These are phyloP conservation scores for Colletotrichum phormii DNA, from an alignment of 2,329 filamentous ascomycete species.

Conservation along the genomic window DNA sequence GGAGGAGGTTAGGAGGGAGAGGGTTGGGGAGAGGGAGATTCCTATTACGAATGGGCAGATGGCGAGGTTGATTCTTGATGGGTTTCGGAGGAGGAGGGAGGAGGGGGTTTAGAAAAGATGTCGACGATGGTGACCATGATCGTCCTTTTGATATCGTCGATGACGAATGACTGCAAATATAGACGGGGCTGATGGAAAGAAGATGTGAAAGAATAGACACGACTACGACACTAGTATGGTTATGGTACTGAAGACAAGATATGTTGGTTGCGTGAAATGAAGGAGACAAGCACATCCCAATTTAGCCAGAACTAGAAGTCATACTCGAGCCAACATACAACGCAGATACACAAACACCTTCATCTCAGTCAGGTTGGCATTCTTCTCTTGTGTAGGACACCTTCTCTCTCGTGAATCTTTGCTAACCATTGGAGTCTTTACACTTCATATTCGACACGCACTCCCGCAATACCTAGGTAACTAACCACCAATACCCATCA, in stretches of 20 bases:
- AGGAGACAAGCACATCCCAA: background rate
- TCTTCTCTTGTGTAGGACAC: background rate
- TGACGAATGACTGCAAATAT: background rate
- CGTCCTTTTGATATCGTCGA: background rate
- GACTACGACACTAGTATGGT: background rate
- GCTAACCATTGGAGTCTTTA: background rate
- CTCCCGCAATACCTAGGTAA: background rate
- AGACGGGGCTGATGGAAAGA: background rate
- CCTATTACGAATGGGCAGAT: constrained; percentile 43
- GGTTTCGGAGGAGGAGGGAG: constrained; percentile 43
- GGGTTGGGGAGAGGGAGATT: constrained; percentile 43
- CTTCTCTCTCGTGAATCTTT: background rate
- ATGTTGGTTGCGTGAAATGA: background rate
- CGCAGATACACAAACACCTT: background rate
- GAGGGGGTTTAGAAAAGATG: constrained; percentile 2
- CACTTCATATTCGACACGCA: too few relatives aligned
- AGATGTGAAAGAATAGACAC: background rate
- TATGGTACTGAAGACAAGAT: background rate
- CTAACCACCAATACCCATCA: background rate
- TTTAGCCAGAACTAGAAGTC: background rate
- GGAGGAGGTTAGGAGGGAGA: constrained; percentile 48
- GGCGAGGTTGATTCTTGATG: constrained; percentile 44
- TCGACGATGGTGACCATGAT: background rate
- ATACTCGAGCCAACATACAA: background rate
- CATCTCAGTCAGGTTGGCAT: background rate